phyloP scores from a whole-genome alignment of 371 early-diverging fungal genomes.

The Mortierella sp. region DNA sequence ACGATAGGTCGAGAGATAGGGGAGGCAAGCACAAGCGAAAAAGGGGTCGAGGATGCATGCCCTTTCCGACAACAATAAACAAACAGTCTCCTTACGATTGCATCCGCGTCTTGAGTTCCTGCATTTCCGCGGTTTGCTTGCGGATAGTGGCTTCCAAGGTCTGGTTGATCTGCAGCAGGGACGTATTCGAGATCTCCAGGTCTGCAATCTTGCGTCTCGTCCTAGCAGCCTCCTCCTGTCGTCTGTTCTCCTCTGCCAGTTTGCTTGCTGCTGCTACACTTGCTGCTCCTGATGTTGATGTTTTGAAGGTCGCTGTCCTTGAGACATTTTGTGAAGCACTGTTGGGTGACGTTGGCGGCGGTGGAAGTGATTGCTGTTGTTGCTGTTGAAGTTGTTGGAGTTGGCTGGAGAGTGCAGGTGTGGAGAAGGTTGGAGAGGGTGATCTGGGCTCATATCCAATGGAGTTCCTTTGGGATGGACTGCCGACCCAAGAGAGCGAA shows the following conservation, averaged over 20 bases:
- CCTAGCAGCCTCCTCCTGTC: slow-evolving; percentile 46
- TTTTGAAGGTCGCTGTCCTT: background rate
- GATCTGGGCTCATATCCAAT: slow-evolving; percentile 2
- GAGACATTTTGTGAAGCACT: background rate
- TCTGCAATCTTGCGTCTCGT: slow-evolving; percentile 63
- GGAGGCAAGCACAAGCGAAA: background rate
- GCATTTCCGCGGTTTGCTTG: slow-evolving; percentile 60
- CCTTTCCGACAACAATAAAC: background rate
- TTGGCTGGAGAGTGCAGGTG: background rate
- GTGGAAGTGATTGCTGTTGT: slow-evolving; percentile 7
- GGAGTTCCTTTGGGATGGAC: slow-evolving; percentile 15
- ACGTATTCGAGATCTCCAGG: slow-evolving; percentile 65
- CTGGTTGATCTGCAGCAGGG: slow-evolving; percentile 61
- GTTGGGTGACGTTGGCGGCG: background rate
- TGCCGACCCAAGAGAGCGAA: slow-evolving; percentile 42
- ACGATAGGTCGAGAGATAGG: background rate
- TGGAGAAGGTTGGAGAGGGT: background rate
- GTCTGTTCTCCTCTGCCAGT: slow-evolving; percentile 39
- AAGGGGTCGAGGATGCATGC: background rate
- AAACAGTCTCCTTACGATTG: slow-evolving; percentile 47
- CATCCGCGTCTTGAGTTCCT: slow-evolving; percentile 62
- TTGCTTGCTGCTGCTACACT: slow-evolving; percentile 32
- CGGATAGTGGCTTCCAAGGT: slow-evolving; percentile 62
- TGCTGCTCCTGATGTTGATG: slow-evolving; percentile 21
- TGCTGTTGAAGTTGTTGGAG: background rate